A percentile compares a stretch with the other conserved stretches of the same genome.
phyloP scores from a whole-genome alignment of 768 basidiomycete species.

The Tylopilus rubrobrunneus region DNA sequence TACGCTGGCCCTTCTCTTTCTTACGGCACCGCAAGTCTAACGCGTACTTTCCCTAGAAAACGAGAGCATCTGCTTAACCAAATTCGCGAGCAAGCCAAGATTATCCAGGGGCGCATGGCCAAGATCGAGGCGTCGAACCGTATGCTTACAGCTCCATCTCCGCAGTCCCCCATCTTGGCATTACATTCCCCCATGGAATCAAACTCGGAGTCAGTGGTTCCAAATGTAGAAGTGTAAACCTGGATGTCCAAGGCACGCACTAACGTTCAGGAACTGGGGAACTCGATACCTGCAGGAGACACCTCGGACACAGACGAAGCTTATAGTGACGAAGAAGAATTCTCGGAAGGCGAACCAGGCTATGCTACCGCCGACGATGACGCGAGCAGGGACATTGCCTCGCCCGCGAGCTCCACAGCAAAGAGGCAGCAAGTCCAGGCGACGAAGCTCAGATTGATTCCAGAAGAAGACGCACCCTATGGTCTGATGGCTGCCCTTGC shows the following conservation, averaged over 20 bases:
- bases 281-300: constrained; percentile 60
- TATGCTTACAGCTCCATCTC: constrained; percentile 29
- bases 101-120: constrained; percentile 69
- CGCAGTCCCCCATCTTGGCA: constrained; percentile 30
- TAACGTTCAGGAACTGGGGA: constrained; percentile 64
- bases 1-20: constrained; percentile 37
- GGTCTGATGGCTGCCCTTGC: constrained; percentile 72
- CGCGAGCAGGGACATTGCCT: constrained; percentile 20
- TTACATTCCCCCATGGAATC: constrained; percentile 28
- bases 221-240: constrained; percentile 59
- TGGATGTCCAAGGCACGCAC: constrained; percentile 77
- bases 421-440: constrained; percentile 39
- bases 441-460: constrained; percentile 51
- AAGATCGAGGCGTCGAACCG: constrained; percentile 53
- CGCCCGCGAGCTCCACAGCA: constrained; percentile 31
- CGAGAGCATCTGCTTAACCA: constrained; percentile 75
- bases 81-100: constrained; percentile 69
- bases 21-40: not conserved
- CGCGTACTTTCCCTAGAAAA: constrained; percentile 45
- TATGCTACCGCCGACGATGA: constrained; percentile 23
- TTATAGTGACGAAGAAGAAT: constrained; percentile 33
- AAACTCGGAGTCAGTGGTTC: constrained; percentile 27
- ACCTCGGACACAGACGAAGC: constrained; percentile 44
- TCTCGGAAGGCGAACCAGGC: constrained; percentile 36
- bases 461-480: constrained; percentile 61